These are phyloP conservation scores for Tolypocladium endophyticum DNA, from an alignment of 2,329 filamentous ascomycete species.

Conservation along the genomic window DNA sequence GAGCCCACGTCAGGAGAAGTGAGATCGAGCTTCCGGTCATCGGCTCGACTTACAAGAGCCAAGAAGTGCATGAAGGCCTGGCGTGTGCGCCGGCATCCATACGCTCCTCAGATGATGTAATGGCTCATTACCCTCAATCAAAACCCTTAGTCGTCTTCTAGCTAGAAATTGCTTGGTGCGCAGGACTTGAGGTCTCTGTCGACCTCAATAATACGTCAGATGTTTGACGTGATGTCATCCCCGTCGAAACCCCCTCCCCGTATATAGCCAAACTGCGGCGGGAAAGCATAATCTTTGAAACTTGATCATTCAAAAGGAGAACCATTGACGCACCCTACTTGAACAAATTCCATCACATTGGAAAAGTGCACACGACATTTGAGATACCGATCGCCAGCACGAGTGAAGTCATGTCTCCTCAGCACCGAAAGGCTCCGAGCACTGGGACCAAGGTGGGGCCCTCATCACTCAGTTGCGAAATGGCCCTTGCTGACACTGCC, in stretches of 20 bases:
- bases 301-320: neutral
- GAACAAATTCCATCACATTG: neutral
- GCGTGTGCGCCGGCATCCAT: too few species aligned
- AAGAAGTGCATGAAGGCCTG: too few species aligned
- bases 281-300: neutral
- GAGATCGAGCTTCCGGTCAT: neutral
- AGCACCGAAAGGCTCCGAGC: constrained; percentile 5
- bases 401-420: neutral
- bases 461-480: neutral
- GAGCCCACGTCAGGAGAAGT: neutral
- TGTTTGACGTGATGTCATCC: neutral
- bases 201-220: neutral
- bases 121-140: neutral
- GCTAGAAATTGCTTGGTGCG: neutral
- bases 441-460: constrained; percentile 7
- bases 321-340: neutral
- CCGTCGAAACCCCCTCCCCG: neutral
- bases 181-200: neutral
- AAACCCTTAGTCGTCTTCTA: neutral
- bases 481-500: neutral
- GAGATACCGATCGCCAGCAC: neutral
- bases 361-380: neutral
- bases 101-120: neutral
- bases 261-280: neutral
- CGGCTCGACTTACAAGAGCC: neutral